These are phyloP conservation scores for Cutaneotrichosporon sp. DNA, from an alignment of 1,284 basidiomycete genomes.

Conservation along the genomic window DNA sequence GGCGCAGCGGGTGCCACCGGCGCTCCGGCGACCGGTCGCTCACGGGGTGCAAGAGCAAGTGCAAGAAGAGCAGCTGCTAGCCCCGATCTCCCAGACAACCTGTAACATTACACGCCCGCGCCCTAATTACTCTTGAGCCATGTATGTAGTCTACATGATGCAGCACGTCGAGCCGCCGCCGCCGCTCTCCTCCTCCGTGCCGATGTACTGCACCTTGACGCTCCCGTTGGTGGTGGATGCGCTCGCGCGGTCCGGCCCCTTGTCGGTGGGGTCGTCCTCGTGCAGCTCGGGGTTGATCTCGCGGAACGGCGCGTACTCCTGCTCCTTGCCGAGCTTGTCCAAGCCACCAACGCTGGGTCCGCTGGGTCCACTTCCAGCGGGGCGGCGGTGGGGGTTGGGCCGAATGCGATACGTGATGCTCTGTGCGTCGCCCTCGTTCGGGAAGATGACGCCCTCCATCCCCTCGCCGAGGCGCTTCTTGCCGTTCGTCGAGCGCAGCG, in stretches of 20 bases:
- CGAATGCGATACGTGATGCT: constrained; percentile 2
- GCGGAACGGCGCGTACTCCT: not conserved
- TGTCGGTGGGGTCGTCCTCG: not conserved
- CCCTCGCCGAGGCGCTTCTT: not conserved
- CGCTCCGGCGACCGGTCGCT: not conserved
- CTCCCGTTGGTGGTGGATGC: not conserved
- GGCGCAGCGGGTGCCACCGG: not conserved
- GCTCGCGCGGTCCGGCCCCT: not conserved
- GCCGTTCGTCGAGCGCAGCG: constrained; percentile 3
- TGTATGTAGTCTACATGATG: not conserved
- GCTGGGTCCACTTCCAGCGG: too few relatives aligned
- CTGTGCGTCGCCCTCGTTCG: constrained; percentile 1
- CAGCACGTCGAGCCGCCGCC: not conserved
- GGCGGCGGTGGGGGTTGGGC: not conserved
- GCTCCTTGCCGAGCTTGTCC: not conserved
- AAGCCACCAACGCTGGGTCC: too few relatives aligned
- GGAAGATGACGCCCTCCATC: not conserved
- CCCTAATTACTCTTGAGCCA: too few relatives aligned
- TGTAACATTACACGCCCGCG: not conserved
- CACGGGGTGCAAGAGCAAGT: not conserved
- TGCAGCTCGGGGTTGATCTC: not conserved
- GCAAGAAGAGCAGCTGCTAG: not conserved
- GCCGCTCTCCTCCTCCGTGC: not conserved
- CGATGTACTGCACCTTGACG: not conserved
- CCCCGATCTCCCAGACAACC: not conserved